phyloP scores from a whole-genome alignment of 225 moss, liverwort and hornwort species.

The Straminergon stramineum region DNA sequence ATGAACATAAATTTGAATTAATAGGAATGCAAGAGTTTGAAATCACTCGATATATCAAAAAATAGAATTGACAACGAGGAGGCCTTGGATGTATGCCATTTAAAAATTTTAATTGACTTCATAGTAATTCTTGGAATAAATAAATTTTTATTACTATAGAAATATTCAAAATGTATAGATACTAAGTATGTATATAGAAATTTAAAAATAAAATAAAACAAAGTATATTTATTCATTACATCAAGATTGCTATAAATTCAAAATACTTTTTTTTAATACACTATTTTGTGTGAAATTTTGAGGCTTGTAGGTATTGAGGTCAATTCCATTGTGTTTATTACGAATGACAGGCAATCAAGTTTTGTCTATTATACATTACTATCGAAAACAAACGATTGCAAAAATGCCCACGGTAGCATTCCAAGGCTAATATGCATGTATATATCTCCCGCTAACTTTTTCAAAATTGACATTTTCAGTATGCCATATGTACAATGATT shows the following conservation, averaged over 20 bases:
- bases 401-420: conserved; percentile 51
- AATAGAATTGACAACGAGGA: conserved; percentile 53
- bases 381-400: conserved; percentile 60
- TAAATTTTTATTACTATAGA: neutral
- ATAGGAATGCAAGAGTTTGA: conserved; percentile 50
- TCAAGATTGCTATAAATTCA: no score
- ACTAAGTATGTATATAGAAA: neutral
- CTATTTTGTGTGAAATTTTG: neutral
- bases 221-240: no score
- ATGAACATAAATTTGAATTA: neutral
- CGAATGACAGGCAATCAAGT: conserved; percentile 52
- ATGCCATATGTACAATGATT: accelerated
- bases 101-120: accelerated
- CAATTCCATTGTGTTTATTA: conserved; percentile 47
- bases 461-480: neutral
- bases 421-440: conserved; percentile 15
- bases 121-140: neutral
- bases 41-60: conserved; percentile 70
- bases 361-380: conserved; percentile 36
- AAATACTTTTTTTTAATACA: neutral
- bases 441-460: neutral
- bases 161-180: neutral
- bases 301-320: conserved; percentile 31
- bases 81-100: conserved; percentile 18
- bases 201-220: no score